Conservation (phyloP, 176 grass and related monocot genomes). For the Avena eriantha region DNA sequence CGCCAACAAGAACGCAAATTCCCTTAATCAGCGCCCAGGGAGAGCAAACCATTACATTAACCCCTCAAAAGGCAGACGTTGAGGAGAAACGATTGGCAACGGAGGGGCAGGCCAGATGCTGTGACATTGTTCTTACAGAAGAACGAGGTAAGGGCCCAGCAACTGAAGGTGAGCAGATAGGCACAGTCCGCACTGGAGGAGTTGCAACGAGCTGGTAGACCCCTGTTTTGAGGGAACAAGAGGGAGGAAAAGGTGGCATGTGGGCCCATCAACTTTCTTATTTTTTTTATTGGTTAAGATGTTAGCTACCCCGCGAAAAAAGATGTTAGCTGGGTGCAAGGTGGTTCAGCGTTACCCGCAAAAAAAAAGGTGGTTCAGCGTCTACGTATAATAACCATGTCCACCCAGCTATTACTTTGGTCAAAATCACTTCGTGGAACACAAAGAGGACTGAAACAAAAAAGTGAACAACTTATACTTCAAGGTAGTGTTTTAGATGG, state of each 20-base stretch:
- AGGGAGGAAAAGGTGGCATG: neutral
- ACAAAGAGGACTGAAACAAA: neutral
- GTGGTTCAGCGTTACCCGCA: neutral
- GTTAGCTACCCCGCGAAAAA: no score
- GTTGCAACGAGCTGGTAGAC: neutral
- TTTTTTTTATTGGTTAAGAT: neutral
- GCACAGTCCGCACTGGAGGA: neutral
- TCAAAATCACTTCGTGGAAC: conserved; percentile 9
- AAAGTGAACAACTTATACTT: neutral
- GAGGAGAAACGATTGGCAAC: neutral
- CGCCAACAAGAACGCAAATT: neutral
- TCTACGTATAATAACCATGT: neutral
- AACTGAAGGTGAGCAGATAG: neutral
- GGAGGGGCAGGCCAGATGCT: neutral
- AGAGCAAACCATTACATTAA: neutral
- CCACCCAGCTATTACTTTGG: neutral
- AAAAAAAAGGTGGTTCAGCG: neutral
- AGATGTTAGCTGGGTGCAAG: neutral
- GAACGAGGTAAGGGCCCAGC: neutral
- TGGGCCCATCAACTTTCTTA: neutral
- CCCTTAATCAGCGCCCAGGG: neutral
- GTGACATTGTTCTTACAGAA: neutral
- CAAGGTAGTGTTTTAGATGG: neutral
- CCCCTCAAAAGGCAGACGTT: neutral
- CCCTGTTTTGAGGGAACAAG: neutral